phyloP scores from a whole-genome alignment of 148 eudicot genomes.

The Chenopodium album region DNA sequence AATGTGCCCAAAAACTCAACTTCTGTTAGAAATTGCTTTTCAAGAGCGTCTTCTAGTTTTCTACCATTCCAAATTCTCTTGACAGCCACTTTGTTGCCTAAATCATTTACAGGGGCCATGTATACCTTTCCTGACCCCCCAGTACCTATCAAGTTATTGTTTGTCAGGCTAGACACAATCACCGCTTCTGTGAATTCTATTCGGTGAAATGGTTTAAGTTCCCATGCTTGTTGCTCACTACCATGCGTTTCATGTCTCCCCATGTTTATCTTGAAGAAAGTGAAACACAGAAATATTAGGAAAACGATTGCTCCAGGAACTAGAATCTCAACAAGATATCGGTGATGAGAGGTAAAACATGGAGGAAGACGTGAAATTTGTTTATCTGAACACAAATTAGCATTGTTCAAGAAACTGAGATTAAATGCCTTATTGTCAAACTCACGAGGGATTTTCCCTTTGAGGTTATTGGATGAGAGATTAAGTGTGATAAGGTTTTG shows the following conservation, averaged over 20 bases:
- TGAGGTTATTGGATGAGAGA: constrained; percentile 56
- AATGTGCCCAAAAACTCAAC: constrained; percentile 62
- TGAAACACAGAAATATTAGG: constrained; percentile 27
- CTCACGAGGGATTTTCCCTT: constrained; percentile 45
- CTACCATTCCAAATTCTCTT: constrained; percentile 51
- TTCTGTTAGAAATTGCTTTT: constrained; percentile 66
- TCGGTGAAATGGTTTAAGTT: constrained; percentile 55
- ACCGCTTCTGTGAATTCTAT: constrained; percentile 47
- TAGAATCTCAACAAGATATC: constrained; percentile 36
- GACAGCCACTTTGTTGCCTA: constrained; percentile 42
- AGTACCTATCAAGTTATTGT: constrained; percentile 51
- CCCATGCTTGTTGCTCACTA: constrained; percentile 40
- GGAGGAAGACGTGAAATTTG: constrained; percentile 34
- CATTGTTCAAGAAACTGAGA: constrained; percentile 43
- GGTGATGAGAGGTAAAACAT: constrained; percentile 33
- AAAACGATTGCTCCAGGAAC: constrained; percentile 33
- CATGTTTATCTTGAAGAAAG: constrained; percentile 29
- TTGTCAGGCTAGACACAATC: constrained; percentile 44
- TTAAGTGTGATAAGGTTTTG: constrained; percentile 37
- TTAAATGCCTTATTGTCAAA: constrained; percentile 51
- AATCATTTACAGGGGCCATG: constrained; percentile 31
- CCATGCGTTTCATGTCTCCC: constrained; percentile 29
- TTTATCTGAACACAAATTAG: constrained; percentile 45
- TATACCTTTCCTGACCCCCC: constrained; percentile 73
- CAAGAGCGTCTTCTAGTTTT: constrained; percentile 37